Conservation (phyloP, 108 stramenopile species). For the Schizochytrium sp. region DNA sequence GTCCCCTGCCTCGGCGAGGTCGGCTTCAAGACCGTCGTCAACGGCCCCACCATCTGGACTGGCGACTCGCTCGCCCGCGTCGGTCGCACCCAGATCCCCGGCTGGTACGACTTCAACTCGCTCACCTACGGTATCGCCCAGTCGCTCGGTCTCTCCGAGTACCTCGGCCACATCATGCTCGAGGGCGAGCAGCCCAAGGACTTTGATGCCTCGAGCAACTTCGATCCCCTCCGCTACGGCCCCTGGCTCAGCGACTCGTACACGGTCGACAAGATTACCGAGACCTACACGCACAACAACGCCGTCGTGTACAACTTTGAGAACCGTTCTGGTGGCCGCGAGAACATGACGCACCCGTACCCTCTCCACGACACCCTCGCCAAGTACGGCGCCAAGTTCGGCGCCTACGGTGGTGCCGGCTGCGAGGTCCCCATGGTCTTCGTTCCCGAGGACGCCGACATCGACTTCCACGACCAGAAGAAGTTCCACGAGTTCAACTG, state of each 20-base stretch:
- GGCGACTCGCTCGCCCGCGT: not conserved
- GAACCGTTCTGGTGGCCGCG: not conserved
- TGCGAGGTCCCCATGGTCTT: not conserved
- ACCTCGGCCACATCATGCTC: slow-evolving; percentile 21
- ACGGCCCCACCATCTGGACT: slow-evolving; percentile 21
- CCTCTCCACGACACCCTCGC: not conserved
- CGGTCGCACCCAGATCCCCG: slow-evolving; percentile 1
- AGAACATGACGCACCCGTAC: not conserved
- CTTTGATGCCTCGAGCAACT: not conserved
- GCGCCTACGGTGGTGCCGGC: not conserved
- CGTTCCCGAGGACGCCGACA: not conserved
- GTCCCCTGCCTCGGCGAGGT: slow-evolving; percentile 20
- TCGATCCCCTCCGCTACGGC: slow-evolving; percentile 20
- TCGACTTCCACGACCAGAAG: slow-evolving; percentile 18
- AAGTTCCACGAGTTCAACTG: not conserved
- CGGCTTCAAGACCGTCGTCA: slow-evolving; percentile 18
- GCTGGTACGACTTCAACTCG: slow-evolving; percentile 22
- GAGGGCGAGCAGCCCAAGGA: slow-evolving; percentile 15
- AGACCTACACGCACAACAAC: slow-evolving; percentile 21
- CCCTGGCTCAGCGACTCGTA: not conserved
- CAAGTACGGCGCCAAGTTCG: slow-evolving; percentile 5
- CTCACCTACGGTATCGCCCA: slow-evolving; percentile 20
- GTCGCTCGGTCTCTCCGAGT: not conserved
- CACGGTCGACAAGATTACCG: slow-evolving; percentile 1
- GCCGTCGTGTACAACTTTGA: not conserved